Percentiles rank a stretch among this genome's conserved stretches.
Conservation (phyloP, 768 basidiomycete genomes). For the Piloderma croceum region DNA sequence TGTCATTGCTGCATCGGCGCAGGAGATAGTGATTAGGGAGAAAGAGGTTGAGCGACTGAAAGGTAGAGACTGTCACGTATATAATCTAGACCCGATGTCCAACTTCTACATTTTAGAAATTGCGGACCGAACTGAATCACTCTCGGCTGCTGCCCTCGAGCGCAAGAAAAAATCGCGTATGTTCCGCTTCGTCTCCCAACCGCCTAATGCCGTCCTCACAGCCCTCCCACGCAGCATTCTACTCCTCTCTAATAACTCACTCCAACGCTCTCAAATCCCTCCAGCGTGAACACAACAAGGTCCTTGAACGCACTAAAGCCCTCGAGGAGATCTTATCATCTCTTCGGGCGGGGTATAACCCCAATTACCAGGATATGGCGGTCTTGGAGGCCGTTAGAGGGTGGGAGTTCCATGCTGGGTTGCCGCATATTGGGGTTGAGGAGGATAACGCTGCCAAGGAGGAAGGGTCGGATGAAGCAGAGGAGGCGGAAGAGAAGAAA, state of each 20-base stretch:
- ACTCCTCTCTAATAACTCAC: slow-evolving; percentile 67
- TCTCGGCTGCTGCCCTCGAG: slow-evolving; percentile 76
- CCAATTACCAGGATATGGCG: slow-evolving; percentile 99
- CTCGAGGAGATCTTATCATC: slow-evolving; percentile 80
- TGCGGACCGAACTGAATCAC: slow-evolving; percentile 69
- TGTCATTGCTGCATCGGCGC: slow-evolving; percentile 44
- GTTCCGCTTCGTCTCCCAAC: slow-evolving; percentile 24
- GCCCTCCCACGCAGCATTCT: slow-evolving; percentile 58
- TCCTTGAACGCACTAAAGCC: slow-evolving; percentile 67
- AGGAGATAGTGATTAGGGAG: slow-evolving; percentile 59
- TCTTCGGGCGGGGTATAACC: slow-evolving; percentile 85
- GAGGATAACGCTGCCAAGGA: slow-evolving; percentile 36
- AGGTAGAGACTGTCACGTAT: slow-evolving; percentile 45
- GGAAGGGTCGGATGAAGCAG: slow-evolving; percentile 30
- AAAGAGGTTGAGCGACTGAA: slow-evolving; percentile 67
- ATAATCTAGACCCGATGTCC: too few relatives aligned
- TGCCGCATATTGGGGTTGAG: slow-evolving; percentile 69
- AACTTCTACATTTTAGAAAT: slow-evolving; percentile 61
- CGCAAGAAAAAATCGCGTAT: slow-evolving; percentile 82
- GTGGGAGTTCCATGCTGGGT: slow-evolving; percentile 71
- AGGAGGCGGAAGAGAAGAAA: slow-evolving; percentile 26
- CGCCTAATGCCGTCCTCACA: too few relatives aligned
- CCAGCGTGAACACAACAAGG: slow-evolving; percentile 62
- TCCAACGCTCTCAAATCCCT: slow-evolving; percentile 73
- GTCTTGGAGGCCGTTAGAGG: slow-evolving; percentile 94